phyloP scores from a whole-genome alignment of 345 rosid genomes.

The Gossypium longicalyx region DNA sequence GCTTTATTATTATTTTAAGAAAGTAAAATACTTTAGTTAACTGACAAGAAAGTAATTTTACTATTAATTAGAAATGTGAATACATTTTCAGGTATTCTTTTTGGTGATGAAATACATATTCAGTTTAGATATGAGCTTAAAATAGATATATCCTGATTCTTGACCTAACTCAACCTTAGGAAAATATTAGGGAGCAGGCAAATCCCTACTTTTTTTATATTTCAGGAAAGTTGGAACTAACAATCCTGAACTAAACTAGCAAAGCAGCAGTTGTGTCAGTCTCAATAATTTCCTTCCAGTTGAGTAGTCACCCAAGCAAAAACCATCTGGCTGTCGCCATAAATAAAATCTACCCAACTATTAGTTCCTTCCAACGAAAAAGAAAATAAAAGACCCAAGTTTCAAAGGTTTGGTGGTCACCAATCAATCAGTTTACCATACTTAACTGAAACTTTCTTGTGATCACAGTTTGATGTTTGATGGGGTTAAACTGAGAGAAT shows the following conservation, averaged over 20 bases:
- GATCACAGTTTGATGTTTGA: not conserved
- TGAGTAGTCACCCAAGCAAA: not conserved
- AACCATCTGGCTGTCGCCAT: not conserved
- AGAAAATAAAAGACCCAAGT: not conserved
- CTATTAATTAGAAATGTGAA: not conserved
- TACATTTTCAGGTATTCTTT: not conserved
- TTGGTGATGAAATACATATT: no score
- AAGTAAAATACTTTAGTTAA: no score
- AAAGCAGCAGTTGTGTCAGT: not conserved
- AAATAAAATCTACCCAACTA: not conserved
- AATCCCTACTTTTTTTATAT: not conserved
- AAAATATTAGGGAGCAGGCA: not conserved
- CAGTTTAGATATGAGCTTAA: not conserved
- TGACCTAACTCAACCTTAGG: not conserved
- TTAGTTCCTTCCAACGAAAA: not conserved
- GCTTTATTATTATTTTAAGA: no score
- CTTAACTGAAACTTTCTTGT: not conserved
- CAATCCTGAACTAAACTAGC: not conserved
- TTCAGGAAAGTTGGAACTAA: not conserved
- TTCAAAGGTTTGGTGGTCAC: not conserved
- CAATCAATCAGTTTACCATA: not conserved
- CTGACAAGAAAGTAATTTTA: no score
- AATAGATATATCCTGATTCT: not conserved
- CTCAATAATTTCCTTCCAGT: not conserved
- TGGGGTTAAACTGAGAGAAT: no score